phyloP scores from a whole-genome alignment of 306 rosid genomes.

The Cicer arietinum region DNA sequence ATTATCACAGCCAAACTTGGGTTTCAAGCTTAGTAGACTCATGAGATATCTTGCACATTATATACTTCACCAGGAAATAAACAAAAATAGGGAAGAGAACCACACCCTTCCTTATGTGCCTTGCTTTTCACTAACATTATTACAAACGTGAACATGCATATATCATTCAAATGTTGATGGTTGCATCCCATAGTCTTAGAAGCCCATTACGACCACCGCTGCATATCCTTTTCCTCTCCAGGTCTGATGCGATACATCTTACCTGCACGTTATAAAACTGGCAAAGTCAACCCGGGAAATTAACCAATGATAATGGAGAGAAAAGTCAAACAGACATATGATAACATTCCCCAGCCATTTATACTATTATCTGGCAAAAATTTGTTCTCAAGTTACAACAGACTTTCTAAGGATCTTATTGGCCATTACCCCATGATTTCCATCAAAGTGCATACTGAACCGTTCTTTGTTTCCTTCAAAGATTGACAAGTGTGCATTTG shows the following conservation, averaged over 20 bases:
- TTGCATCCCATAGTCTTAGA: slow-evolving; percentile 98
- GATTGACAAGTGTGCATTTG: no score
- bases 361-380: slow-evolving; percentile 27
- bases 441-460: no score
- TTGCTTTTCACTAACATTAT: slow-evolving; percentile 31
- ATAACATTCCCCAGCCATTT: slow-evolving; percentile 23
- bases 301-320: slow-evolving; percentile 25
- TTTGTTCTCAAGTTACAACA: background rate
- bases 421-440: no score
- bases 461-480: no score
- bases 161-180: slow-evolving; percentile 73
- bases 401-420: no score
- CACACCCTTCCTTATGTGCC: slow-evolving; percentile 28
- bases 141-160: slow-evolving; percentile 24
- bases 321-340: slow-evolving; percentile 19
- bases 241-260: slow-evolving; percentile 82
- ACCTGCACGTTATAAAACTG: slow-evolving; percentile 59
- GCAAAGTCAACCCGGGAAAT: slow-evolving; percentile 41
- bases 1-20: slow-evolving; percentile 33
- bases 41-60: slow-evolving; percentile 30
- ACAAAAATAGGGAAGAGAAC: slow-evolving; percentile 36
- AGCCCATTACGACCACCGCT: slow-evolving; percentile 97
- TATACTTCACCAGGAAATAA: slow-evolving; percentile 32
- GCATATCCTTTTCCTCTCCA: slow-evolving; percentile 97
- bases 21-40: slow-evolving; percentile 32